phyloP scores from a whole-genome alignment of 352 stramenopile species.

The Globisporangium acanthophoron region DNA sequence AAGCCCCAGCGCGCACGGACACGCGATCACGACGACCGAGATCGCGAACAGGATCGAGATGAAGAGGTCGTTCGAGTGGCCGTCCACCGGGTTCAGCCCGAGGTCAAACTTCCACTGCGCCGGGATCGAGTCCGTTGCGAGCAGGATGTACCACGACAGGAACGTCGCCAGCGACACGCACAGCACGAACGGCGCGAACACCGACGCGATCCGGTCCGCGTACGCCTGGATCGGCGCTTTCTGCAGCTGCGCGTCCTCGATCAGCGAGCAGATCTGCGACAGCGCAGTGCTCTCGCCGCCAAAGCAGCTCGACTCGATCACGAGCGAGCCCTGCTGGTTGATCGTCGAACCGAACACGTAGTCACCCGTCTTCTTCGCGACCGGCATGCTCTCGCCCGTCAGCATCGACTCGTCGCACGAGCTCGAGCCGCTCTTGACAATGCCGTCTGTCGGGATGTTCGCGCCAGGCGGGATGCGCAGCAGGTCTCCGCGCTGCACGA shows the following conservation, averaged over 20 bases:
- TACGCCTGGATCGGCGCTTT: conserved; percentile 88
- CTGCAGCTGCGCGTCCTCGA: conserved; percentile 83
- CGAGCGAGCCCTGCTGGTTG: conserved; percentile 75
- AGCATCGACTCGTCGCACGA: conserved; percentile 79
- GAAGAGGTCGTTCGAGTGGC: conserved; percentile 63
- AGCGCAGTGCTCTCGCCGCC: conserved; percentile 63
- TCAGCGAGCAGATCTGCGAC: conserved; percentile 76
- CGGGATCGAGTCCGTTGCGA: conserved; percentile 47
- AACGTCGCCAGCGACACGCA: conserved; percentile 53
- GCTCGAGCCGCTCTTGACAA: conserved; percentile 65
- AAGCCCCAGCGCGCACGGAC: conserved; percentile 77
- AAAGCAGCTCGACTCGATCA: conserved; percentile 83
- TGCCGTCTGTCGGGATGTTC: conserved; percentile 78
- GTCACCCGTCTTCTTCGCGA: conserved; percentile 69
- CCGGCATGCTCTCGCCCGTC: conserved; percentile 86
- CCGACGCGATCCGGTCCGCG: conserved; percentile 55
- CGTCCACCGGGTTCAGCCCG: conserved; percentile 36
- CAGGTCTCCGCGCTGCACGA: conserved; percentile 78
- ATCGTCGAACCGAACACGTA: conserved; percentile 85
- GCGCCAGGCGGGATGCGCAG: conserved; percentile 65
- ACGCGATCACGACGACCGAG: conserved; percentile 87
- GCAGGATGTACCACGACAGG: conserved; percentile 46
- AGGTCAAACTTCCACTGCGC: conserved; percentile 42
- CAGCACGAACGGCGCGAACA: conserved; percentile 70
- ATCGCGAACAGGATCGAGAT: conserved; percentile 83